A percentile compares a stretch with the other conserved stretches of the same genome.
Conservation (phyloP, 75 land plant species). For the Picea sitchensis region DNA sequence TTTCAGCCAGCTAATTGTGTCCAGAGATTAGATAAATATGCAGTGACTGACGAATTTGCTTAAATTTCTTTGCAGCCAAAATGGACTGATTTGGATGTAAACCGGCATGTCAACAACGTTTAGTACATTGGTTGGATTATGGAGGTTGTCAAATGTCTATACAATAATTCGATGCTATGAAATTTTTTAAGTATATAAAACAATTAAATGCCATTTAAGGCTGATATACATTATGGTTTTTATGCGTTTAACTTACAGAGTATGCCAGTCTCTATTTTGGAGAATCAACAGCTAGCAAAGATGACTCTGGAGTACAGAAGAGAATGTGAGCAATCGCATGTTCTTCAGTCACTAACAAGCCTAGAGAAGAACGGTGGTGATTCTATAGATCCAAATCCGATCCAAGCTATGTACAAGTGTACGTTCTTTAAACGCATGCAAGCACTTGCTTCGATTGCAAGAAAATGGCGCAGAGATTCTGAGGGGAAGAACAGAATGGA, state of each 20-base stretch:
- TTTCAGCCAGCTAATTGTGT: background rate
- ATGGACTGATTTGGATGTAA: no score
- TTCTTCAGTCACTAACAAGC: conserved; percentile 58
- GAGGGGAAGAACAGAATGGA: background rate
- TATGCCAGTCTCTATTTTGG: conserved; percentile 59
- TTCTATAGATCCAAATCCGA: background rate
- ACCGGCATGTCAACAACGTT: no score
- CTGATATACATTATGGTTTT: background rate
- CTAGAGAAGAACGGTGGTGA: conserved; percentile 14
- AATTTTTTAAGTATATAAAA: background rate
- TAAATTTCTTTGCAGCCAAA: no score
- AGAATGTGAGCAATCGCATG: conserved; percentile 64
- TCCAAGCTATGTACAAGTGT: background rate
- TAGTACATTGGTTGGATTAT: background rate
- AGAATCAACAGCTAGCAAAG: conserved; percentile 41
- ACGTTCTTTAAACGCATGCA: background rate
- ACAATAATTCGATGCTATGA: background rate
- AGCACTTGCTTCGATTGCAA: background rate
- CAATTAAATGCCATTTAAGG: background rate
- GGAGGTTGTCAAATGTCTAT: background rate
- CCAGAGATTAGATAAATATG: no score
- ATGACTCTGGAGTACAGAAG: conserved; percentile 71
- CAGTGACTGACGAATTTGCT: no score
- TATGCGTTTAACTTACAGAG: conserved; percentile 33
- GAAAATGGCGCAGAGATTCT: background rate